A percentile compares a stretch with the other conserved stretches of the same genome.
phyloP scores from a whole-genome alignment of 768 basidiomycete species.

The Termitomyces sp. region DNA sequence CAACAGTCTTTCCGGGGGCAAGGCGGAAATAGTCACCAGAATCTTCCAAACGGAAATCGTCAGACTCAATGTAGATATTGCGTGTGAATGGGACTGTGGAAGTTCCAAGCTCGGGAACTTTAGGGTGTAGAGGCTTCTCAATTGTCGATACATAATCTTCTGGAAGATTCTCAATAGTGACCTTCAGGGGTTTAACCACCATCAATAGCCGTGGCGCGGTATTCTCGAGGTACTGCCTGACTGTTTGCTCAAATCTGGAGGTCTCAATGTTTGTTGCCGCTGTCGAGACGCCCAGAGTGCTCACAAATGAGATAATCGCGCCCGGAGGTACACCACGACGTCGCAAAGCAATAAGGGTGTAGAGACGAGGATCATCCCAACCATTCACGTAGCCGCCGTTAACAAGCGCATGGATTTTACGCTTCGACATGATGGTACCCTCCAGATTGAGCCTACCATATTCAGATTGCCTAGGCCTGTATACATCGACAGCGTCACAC shows the following conservation, averaged over 20 bases:
- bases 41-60: conserved; percentile 90
- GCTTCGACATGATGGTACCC: conserved; percentile 95
- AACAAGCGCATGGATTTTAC: conserved; percentile 88
- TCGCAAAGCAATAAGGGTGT: conserved; percentile 93
- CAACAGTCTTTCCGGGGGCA: conserved; percentile 96
- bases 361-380: conserved; percentile 97
- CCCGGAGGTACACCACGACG: conserved; percentile 96
- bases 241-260: conserved; percentile 82
- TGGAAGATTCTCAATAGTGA: conserved; percentile 86
- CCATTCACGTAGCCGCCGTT: conserved; percentile 78
- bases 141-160: conserved; percentile 81
- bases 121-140: conserved; percentile 92
- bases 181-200: conserved; percentile 86
- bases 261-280: conserved; percentile 79
- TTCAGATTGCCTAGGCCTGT: conserved; percentile 96
- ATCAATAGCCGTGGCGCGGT: conserved; percentile 85
- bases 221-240: conserved; percentile 87
- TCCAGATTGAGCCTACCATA: conserved; percentile 91
- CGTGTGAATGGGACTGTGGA: conserved; percentile 82
- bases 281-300: conserved; percentile 90
- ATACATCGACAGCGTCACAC: conserved; percentile 94
- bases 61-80: conserved; percentile 85
- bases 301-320: conserved; percentile 90
- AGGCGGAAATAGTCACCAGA: conserved; percentile 96
- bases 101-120: conserved; percentile 82